Base-by-base conservation (phyloP, 768 basidiomycete genomes). In the Suillus fuscotomentosus region DNA sequence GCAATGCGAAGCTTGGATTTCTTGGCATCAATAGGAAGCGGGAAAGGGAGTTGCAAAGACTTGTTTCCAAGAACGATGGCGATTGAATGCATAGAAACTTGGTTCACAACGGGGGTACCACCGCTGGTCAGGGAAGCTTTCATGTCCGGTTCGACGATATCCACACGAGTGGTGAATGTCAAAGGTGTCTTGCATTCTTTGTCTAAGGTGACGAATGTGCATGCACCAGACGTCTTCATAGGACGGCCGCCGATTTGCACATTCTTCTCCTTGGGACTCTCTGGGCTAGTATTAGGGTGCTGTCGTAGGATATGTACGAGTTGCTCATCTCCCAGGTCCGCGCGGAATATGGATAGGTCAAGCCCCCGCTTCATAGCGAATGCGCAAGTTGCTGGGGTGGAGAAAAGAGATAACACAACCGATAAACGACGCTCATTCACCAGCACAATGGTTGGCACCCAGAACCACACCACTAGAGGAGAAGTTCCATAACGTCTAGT, bases 1-100 rank as follows among this genome's bases (percentile, higher is more conserved):
- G 87, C 86, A 41, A 87, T 67, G 5, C 84, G 79, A 11, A 81
- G 68, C 67, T 77, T 84, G 2, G 71, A 60, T 17, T 75, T 73
- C 22, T 67, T 64, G 5, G 76, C 75, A 39, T 79, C 68, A 11
- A 87, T 72, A 10, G 83, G 83, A 53, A 83, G 80, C 0, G 84
- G 84, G 51, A 79, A 85, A 1, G 55, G 9, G 8, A 85, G 63
- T 41, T 62, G 56, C 59, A 78, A 69, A 5, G 62, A 39, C 60
- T 73, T 70, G 1, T 64, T 61, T 36, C 60, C 69, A 2, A 75
- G 60, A 42, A 42, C 55, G 38, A 75, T 27, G 15, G 47, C 57
- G 48, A 50, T 10, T 10, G 54, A 59, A 20, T 63, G 15, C 9
- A 47, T 24, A 5, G 63, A 54, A 2, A 61, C 34, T 51, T 65